Conservation (phyloP, 2,329 filamentous ascomycete genomes). For the Rhynchosporium agropyri region DNA sequence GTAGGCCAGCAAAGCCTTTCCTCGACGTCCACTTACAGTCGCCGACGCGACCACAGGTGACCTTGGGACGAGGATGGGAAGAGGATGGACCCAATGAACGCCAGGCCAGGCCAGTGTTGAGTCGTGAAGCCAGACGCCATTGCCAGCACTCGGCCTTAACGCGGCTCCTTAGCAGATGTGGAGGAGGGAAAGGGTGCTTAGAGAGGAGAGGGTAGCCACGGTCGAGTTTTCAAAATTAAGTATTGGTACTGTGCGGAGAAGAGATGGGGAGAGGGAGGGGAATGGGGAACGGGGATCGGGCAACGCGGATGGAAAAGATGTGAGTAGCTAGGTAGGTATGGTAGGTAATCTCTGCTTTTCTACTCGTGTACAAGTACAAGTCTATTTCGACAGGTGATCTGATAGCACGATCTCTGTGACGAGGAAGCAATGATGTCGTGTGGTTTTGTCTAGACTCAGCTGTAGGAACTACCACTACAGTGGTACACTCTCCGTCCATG, state of each 20-base stretch:
- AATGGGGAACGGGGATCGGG: constrained; percentile 9
- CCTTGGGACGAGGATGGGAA: background rate
- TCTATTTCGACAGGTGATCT: no score
- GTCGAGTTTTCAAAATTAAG: background rate
- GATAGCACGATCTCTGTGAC: no score
- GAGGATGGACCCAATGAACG: background rate
- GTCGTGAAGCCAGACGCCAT: background rate
- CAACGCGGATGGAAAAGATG: background rate
- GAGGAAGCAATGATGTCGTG: no score
- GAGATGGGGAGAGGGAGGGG: background rate
- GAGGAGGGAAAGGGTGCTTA: background rate
- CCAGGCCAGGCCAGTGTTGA: background rate
- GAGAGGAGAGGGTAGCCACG: background rate
- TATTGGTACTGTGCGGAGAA: background rate
- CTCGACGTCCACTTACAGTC: constrained; percentile 11
- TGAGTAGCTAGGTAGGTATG: background rate
- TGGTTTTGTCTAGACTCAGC: no score
- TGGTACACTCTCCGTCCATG: background rate
- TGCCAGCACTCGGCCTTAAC: constrained; percentile 12
- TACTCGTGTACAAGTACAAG: no score
- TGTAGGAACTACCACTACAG: background rate
- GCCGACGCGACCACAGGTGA: constrained; percentile 6
- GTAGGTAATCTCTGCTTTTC: no score
- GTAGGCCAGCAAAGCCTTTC: background rate
- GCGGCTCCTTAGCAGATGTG: constrained; percentile 12